Evolutionary conservation across 106 monocot genomes (phyloP), one percentile per base, ranked within the genome.

Genomic region (Xerophyta viscosa): DNA sequence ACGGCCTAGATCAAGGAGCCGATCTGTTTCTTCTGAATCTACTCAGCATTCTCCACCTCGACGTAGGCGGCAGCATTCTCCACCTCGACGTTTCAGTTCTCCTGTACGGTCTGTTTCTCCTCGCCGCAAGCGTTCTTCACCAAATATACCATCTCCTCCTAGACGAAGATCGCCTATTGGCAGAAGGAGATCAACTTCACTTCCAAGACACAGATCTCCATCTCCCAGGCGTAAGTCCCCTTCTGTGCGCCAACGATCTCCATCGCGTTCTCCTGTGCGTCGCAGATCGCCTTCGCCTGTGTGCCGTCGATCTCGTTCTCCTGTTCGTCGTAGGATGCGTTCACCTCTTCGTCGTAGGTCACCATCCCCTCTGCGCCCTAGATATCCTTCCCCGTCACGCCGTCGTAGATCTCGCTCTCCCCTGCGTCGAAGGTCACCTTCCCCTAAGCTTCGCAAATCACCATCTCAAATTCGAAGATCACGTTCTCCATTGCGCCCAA

Each of bases 401-500:
- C 65, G 52, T 0, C 63, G 27, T 21, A 82, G 73, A 62, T 77
- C 91, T 27, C 71, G 75, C 21, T 74, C 81, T 41, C 70, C 76
- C 0, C 44, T 11, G 10, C 41, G 28, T 6, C 72, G 64, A 48
- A 64, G 80, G 47, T 73, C 76, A 37, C 68, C 69, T 17, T 68
- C 72, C 58, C 79, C 72, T 27, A 29, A 0, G 53, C 53, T 13
- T 14, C 69, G 37, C 19, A 69, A 69, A 52, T 82, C 86, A n/a
- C 78, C 70, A 28, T 21, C 33, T 27, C 43, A 29, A 69, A 36
- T 10, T 15, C 65, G 60, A 60, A 66, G 71, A 63, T 66, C 80
- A 48, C 68, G 66, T 15, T 70, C 75, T 70, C 78, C 71, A 37
- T 4, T n/a, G 13, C 37, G 58, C 7, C 61, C 14, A 2, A 74